These are phyloP conservation scores for Brassica incana DNA, from an alignment of 345 rosid genomes.

Conservation along the genomic window DNA sequence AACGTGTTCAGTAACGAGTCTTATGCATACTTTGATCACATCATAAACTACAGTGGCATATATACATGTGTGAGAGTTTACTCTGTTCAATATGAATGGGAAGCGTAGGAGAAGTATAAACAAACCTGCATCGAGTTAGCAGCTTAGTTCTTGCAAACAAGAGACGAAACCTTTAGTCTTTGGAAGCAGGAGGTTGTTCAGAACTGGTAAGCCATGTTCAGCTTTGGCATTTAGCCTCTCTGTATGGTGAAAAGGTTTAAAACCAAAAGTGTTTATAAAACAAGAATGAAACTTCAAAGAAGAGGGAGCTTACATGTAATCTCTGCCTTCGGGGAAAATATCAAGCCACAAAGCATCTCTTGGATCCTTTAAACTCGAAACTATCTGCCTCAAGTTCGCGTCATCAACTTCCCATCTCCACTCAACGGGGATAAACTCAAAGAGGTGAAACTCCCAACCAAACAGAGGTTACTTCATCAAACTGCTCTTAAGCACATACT, in stretches of 20 bases:
- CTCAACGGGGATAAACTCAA: constrained; percentile 74
- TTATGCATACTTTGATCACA: constrained; percentile 22
- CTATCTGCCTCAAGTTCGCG: constrained; percentile 56
- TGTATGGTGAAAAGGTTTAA: constrained; percentile 33
- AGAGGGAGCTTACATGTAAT: constrained; percentile 65
- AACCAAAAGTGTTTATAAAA: background rate
- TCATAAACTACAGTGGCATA: constrained; percentile 64
- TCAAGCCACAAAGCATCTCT: constrained; percentile 83
- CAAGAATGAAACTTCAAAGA: constrained; percentile 27
- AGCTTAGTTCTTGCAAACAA: constrained; percentile 38
- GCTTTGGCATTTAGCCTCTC: constrained; percentile 71
- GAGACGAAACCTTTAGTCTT: constrained; percentile 20
- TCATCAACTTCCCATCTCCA: constrained; percentile 72
- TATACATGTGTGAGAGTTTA: constrained; percentile 9
- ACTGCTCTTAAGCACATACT: constrained; percentile 67
- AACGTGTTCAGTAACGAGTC: constrained; percentile 58
- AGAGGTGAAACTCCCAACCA: constrained; percentile 72
- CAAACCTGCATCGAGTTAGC: constrained; percentile 75
- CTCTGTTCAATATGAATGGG: background rate
- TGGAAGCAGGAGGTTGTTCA: constrained; percentile 66
- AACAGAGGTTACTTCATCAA: constrained; percentile 73
- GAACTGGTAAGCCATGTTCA: constrained; percentile 63
- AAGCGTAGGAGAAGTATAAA: constrained; percentile 5
- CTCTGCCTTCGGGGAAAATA: constrained; percentile 91
- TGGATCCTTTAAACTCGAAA: constrained; percentile 70